Evolutionary conservation across 106 monocot species (phyloP).

Genomic region (Apostasia shenzhenica): DNA sequence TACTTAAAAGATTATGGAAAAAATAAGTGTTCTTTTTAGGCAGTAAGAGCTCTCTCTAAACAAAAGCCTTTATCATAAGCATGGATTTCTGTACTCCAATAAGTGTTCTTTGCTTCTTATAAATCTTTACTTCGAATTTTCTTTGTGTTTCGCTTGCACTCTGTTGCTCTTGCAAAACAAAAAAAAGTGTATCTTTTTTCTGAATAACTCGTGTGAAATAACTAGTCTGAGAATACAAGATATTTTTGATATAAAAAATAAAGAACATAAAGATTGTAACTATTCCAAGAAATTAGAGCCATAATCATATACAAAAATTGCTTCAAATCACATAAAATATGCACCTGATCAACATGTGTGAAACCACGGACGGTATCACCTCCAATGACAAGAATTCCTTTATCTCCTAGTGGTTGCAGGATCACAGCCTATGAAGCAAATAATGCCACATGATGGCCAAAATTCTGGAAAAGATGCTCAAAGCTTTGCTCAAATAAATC

Average conservation of each 20-base stretch:
- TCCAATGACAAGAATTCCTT: constrained; percentile 70
- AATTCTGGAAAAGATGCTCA: background rate
- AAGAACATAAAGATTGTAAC: background rate
- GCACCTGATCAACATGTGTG: constrained; percentile 74
- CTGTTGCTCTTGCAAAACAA: too few relatives aligned
- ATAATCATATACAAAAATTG: background rate
- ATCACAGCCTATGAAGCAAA: constrained; percentile 48
- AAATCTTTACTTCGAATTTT: too few relatives aligned
- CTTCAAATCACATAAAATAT: background rate
- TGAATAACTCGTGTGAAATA: too few relatives aligned
- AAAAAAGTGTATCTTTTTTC: too few relatives aligned
- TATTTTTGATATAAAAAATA: background rate
- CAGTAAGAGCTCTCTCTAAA: too few relatives aligned
- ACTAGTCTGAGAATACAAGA: too few relatives aligned
- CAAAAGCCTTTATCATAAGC: too few relatives aligned
- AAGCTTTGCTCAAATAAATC: background rate
- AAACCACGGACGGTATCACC: constrained; percentile 84
- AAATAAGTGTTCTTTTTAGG: too few relatives aligned
- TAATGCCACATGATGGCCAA: constrained; percentile 1
- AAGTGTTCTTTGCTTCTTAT: too few relatives aligned
- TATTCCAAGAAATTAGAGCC: background rate
- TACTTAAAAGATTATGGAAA: too few relatives aligned
- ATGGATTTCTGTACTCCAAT: too few relatives aligned
- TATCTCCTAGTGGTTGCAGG: constrained; percentile 77
- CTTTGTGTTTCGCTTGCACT: too few relatives aligned